phyloP scores from a whole-genome alignment of 139 green algal species.

The Micractinium sp. region DNA sequence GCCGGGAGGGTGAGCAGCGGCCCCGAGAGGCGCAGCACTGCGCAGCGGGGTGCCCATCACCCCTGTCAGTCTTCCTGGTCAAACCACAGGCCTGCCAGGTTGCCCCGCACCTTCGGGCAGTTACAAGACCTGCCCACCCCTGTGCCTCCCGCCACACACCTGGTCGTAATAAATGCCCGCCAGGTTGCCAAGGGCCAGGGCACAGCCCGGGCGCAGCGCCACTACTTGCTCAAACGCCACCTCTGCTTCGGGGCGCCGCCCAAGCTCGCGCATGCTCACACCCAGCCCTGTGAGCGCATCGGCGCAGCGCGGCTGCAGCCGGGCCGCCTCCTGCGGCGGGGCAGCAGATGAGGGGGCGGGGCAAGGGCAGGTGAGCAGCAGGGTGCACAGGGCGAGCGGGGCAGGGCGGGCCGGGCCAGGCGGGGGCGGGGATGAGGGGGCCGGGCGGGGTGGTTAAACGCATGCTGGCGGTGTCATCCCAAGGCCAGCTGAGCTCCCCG shows the following conservation, averaged over 20 bases:
- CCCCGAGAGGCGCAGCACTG: no score
- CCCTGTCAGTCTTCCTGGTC: background rate
- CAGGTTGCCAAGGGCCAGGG: slow-evolving; percentile 77
- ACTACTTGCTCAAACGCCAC: slow-evolving; percentile 66
- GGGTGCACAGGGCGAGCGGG: background rate
- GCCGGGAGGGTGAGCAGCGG: no score
- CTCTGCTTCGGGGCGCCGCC: slow-evolving; percentile 64
- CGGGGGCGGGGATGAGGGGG: background rate
- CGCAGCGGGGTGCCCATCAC: background rate
- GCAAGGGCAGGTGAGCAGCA: no score
- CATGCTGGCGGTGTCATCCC: no score
- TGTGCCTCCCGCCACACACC: background rate
- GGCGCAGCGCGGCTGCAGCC: slow-evolving; percentile 60
- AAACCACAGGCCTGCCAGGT: background rate
- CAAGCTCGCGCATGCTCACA: slow-evolving; percentile 73
- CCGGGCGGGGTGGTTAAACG: background rate
- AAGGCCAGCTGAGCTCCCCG: background rate
- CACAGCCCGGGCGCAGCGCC: slow-evolving; percentile 66
- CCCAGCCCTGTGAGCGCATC: slow-evolving; percentile 82
- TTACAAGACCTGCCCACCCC: background rate
- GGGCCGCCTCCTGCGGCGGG: slow-evolving; percentile 58
- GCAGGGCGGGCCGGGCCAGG: background rate
- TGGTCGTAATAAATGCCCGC: slow-evolving; percentile 50
- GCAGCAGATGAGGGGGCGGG: no score
- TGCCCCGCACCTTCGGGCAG: no score